Evolutionary conservation across 2,329 filamentous ascomycete species (phyloP), one percentile per base, ranked within the genome.

Genomic region (Myriosclerotinia duriaeana): DNA sequence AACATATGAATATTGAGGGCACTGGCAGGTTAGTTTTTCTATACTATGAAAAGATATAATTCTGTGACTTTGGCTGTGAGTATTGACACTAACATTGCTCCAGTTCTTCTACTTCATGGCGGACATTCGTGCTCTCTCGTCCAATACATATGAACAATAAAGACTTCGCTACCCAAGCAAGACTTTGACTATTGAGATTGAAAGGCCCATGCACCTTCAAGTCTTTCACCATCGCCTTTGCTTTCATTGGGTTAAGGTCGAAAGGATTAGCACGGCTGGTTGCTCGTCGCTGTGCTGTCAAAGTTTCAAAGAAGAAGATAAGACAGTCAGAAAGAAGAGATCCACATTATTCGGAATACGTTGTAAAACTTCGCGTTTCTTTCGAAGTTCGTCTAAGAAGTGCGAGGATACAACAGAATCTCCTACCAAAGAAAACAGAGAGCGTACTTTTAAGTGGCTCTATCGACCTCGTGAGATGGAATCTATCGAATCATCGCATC

Each of bases 171-270:
- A n/a, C 11, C n/a, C 48, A 54, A 55, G 40, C 36, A 30, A 44
- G 22, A 30, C 60, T 53, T 30, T n/a, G 17, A 42, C 15, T 5
- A 42, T 44, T 38, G 34, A 30, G n/a, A 52, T 26, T 54, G 22
- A 26, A 61, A 63, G 48, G 34, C 36, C 15, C 36, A 63, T 52
- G 60, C 46, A 52, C 36, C 22, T 52, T 44, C 52, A 38, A 7
- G 9, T 54, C 36, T 63, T 53, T 30, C 15, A 34, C 11, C 46
- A n/a, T 30, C 36, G 17, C 7, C 36, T 54, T 42, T 60, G 56
- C 30, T n/a, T 60, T 36, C 56, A 60, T n/a, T 60, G 42, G 56
- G 42, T 34, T 11, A 60, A 60, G 42, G 22, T 17, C 36, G 42
- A 60, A 48, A 34, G 34, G 3, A 14, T 48, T 36, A 34, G 42